phyloP scores from a whole-genome alignment of 2,329 filamentous ascomycete genomes.

The Meredithiella fracta region DNA sequence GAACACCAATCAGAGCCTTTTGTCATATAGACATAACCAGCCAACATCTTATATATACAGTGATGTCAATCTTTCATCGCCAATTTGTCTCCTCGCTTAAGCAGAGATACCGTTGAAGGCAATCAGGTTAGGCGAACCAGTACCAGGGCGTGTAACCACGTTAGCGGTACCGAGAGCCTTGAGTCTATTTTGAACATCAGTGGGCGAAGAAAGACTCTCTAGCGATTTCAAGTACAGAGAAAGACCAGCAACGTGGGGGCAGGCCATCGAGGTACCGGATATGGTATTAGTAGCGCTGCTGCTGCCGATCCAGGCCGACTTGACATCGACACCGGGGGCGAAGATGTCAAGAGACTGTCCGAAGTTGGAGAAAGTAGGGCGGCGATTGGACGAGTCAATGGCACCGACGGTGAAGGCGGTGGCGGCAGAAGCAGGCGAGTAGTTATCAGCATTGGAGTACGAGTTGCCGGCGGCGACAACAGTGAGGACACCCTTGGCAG shows the following conservation, averaged over 20 bases:
- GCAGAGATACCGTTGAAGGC: slow-evolving; percentile 33
- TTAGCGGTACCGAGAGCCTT: slow-evolving; percentile 25
- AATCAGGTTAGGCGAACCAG: slow-evolving; percentile 33
- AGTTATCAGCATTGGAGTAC: slow-evolving; percentile 22
- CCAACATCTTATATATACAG: too few species aligned
- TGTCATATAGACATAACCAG: too few species aligned
- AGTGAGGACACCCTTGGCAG: slow-evolving; percentile 30
- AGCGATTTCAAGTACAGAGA: slow-evolving; percentile 29
- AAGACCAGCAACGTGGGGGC: slow-evolving; percentile 44
- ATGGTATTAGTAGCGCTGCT: slow-evolving; percentile 22
- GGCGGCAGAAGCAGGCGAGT: slow-evolving; percentile 32
- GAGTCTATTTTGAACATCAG: slow-evolving; percentile 32
- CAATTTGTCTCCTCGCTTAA: background rate
- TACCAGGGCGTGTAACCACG: slow-evolving; percentile 26
- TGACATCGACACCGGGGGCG: slow-evolving; percentile 31
- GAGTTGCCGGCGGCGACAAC: slow-evolving; percentile 41
- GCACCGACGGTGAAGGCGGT: slow-evolving; percentile 38
- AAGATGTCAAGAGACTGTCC: slow-evolving; percentile 33
- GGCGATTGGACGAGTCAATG: slow-evolving; percentile 24
- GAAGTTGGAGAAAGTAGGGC: slow-evolving; percentile 33
- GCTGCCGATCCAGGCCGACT: slow-evolving; percentile 30
- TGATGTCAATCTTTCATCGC: too few species aligned
- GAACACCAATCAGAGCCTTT: too few species aligned
- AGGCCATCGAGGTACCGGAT: slow-evolving; percentile 44
- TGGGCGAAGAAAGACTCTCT: slow-evolving; percentile 25